Percentiles rank a stretch among this genome's conserved stretches.
Evolutionary conservation across 2,329 filamentous ascomycete genomes (phyloP).

Genomic region (Paradendryphiella salina): DNA sequence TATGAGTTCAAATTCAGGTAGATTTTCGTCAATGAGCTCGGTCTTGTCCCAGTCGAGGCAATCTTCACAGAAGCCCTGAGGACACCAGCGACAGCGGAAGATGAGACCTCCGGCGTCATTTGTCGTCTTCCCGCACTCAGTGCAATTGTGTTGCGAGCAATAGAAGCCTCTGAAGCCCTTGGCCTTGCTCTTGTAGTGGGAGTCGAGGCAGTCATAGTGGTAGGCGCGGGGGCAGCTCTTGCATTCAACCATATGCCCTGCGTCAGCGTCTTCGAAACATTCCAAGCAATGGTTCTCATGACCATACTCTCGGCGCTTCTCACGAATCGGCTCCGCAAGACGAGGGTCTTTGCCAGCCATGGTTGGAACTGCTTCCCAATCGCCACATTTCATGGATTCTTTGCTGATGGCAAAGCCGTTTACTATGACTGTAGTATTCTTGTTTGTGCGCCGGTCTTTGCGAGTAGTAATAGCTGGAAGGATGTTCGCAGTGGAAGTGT

Average conservation of each 20-base stretch:
- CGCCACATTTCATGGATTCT: constrained; percentile 56
- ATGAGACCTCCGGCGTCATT: constrained; percentile 54
- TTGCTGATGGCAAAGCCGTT: constrained; percentile 61
- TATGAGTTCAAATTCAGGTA: constrained; percentile 58
- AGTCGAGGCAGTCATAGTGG: constrained; percentile 56
- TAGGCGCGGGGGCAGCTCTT: constrained; percentile 59
- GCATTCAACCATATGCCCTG: constrained; percentile 55
- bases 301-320: constrained; percentile 53
- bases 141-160: constrained; percentile 61
- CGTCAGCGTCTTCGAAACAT: constrained; percentile 51
- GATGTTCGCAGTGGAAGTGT: constrained; percentile 40
- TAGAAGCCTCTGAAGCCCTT: constrained; percentile 53
- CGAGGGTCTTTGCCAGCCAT: constrained; percentile 59
- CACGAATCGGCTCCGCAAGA: constrained; percentile 54
- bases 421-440: constrained; percentile 62
- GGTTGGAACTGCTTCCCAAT: constrained; percentile 63
- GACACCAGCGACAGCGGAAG: constrained; percentile 60
- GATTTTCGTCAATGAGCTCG: constrained; percentile 55
- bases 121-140: constrained; percentile 58
- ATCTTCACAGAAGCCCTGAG: constrained; percentile 61
- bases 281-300: constrained; percentile 59
- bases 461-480: constrained; percentile 48
- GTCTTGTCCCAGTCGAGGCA: constrained; percentile 59
- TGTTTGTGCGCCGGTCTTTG: constrained; percentile 57
- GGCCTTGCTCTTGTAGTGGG: constrained; percentile 48